Conservation (phyloP, 495 filamentous ascomycete genomes). For the Aspergillus funiculosus region DNA sequence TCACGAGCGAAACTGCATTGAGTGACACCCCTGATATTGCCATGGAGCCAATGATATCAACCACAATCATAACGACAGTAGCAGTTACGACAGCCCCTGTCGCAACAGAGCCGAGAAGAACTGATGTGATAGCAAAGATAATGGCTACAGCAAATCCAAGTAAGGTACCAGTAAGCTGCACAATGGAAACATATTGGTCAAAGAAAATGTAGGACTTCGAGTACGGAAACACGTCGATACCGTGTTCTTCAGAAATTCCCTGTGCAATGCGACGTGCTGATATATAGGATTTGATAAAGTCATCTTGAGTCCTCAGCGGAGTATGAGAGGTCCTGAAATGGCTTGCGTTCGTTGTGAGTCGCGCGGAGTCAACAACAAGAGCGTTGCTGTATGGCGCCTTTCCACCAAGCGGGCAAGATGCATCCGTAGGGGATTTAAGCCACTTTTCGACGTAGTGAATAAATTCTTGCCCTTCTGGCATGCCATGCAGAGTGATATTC, state of each 20-base stretch:
- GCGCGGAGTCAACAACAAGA: slow-evolving; percentile 66
- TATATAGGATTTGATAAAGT: slow-evolving; percentile 87
- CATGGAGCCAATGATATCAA: slow-evolving; percentile 95
- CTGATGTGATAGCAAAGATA: slow-evolving; percentile 69
- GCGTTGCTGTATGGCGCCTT: slow-evolving; percentile 82
- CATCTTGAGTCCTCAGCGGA: slow-evolving; percentile 77
- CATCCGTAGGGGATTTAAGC: slow-evolving; percentile 71
- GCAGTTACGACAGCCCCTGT: slow-evolving; percentile 77
- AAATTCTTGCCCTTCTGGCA: slow-evolving; percentile 91
- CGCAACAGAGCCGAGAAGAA: slow-evolving; percentile 75
- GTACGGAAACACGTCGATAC: slow-evolving; percentile 85
- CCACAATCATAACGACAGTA: slow-evolving; percentile 85
- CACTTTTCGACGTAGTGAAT: slow-evolving; percentile 77
- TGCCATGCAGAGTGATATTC: slow-evolving; percentile 82
- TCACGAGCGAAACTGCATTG: slow-evolving; percentile 95
- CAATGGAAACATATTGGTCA: slow-evolving; percentile 88
- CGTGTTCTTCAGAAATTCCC: slow-evolving; percentile 59
- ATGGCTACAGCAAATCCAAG: slow-evolving; percentile 76
- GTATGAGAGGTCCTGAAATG: slow-evolving; percentile 91
- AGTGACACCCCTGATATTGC: slow-evolving; percentile 81
- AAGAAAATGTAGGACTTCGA: slow-evolving; percentile 98
- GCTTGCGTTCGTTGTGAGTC: slow-evolving; percentile 62
- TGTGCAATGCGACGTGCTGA: slow-evolving; percentile 84
- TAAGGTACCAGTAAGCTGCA: slow-evolving; percentile 67
- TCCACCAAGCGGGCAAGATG: slow-evolving; percentile 80